Conservation (phyloP, 441 rosid genomes). For the Oxalis stricta region DNA sequence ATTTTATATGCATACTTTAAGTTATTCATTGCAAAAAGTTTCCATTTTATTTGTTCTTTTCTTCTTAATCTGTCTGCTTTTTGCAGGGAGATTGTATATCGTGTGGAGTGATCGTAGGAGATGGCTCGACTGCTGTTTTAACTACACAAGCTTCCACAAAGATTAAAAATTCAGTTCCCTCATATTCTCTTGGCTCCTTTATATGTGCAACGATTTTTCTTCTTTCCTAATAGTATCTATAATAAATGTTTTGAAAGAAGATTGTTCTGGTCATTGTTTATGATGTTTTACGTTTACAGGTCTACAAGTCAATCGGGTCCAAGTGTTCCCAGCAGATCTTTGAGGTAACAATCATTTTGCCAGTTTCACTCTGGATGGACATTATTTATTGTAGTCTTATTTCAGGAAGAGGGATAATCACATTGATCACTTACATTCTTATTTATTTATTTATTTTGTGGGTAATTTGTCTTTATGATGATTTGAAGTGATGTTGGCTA, state of each 20-base stretch:
- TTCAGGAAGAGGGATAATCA: no score
- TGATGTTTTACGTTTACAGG: conserved; percentile 22
- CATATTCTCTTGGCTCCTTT: neutral
- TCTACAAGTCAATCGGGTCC: conserved; percentile 70
- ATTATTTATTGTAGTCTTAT: no score
- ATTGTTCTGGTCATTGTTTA: neutral
- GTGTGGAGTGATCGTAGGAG: conserved; percentile 45
- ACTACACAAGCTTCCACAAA: conserved; percentile 95
- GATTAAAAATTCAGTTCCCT: conserved; percentile 32
- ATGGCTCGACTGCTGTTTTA: conserved; percentile 62
- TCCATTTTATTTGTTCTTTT: neutral
- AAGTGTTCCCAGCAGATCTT: conserved; percentile 54
- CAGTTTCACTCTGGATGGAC: no score
- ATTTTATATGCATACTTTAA: neutral
- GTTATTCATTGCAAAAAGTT: no score
- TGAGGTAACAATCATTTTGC: conserved; percentile 46
- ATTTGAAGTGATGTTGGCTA: conserved; percentile 7
- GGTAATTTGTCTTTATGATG: no score
- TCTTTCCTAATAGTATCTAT: neutral
- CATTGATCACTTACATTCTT: no score
- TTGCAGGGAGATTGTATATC: conserved; percentile 70
- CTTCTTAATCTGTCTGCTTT: neutral
- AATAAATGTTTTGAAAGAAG: neutral
- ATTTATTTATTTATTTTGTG: no score
- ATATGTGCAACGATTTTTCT: neutral